Evolutionary conservation across 2,329 filamentous ascomycete species (phyloP).

Genomic region (Arthrobotrys megalospora): DNA sequence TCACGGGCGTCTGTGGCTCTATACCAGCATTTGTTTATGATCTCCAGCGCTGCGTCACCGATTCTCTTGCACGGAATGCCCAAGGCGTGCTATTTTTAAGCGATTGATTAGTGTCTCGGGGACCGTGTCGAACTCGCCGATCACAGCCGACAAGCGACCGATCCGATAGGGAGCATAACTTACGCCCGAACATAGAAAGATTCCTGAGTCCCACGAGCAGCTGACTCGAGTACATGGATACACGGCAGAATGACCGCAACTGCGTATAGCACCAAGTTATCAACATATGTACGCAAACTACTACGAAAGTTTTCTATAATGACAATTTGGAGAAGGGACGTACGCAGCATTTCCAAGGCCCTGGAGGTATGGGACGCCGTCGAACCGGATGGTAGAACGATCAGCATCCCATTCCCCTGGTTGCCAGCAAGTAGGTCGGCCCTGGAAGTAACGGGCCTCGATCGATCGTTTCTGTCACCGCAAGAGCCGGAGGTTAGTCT

Average conservation of each 20-base stretch:
- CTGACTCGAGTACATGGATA: neutral
- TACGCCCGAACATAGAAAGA: neutral
- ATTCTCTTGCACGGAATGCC: neutral
- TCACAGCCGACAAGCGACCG: neutral
- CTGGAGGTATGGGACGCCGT: neutral
- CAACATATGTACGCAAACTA: too few species aligned
- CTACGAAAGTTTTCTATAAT: too few species aligned
- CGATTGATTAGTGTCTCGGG: too few species aligned
- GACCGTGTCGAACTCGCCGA: neutral
- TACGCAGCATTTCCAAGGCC: neutral
- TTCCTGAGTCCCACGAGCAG: neutral
- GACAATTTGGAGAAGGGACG: neutral
- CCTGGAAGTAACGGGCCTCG: neutral
- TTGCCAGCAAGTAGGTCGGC: neutral
- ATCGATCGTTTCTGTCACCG: neutral
- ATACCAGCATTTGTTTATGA: neutral
- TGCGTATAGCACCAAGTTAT: neutral
- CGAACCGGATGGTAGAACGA: neutral
- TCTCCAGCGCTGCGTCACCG: neutral
- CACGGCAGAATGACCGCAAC: neutral
- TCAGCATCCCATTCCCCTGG: neutral
- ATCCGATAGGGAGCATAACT: neutral
- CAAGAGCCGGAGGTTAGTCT: too few species aligned
- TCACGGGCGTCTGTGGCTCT: neutral
- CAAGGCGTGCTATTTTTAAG: neutral